phyloP scores from a whole-genome alignment of 257 asterid genomes.

The Lycium barbarum region DNA sequence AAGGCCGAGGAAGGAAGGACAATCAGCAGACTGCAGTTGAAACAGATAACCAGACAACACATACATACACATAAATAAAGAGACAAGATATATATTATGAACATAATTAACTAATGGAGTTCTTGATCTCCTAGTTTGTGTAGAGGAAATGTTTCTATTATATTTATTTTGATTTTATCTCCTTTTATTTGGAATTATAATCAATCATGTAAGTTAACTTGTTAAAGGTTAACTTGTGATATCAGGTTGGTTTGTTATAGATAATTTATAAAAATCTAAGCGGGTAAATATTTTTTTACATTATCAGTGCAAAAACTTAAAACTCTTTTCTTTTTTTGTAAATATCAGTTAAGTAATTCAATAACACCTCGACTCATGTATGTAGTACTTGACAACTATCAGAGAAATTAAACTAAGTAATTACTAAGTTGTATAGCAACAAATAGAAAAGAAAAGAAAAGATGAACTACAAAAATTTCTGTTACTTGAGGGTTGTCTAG shows the following conservation, averaged over 20 bases:
- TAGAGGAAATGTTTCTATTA: not conserved
- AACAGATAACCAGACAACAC: conserved; percentile 35
- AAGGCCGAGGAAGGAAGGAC: conserved; percentile 81
- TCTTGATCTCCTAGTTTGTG: not conserved
- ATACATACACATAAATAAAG: conserved; percentile 35
- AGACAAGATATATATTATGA: not conserved
- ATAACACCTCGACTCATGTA: not conserved
- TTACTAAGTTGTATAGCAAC: not conserved
- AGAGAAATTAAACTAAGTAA: no score
- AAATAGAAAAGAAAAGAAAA: not conserved
- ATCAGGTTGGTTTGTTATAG: no score
- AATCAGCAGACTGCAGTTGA: conserved; percentile 37
- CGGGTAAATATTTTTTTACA: no score
- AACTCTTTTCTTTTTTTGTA: no score
- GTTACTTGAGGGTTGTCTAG: not conserved
- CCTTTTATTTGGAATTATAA: no score
- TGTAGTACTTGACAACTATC: not conserved
- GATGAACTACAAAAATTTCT: not conserved
- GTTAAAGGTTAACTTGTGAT: no score
- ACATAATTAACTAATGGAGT: not conserved
- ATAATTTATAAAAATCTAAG: no score
- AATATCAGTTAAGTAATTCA: no score
- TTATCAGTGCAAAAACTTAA: no score
- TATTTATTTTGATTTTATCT: no score
- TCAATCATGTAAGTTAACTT: no score